Evolutionary conservation across 2,329 filamentous ascomycete genomes (phyloP), one percentile per base, ranked within the genome.

Genomic region (Geosmithia morbida): DNA sequence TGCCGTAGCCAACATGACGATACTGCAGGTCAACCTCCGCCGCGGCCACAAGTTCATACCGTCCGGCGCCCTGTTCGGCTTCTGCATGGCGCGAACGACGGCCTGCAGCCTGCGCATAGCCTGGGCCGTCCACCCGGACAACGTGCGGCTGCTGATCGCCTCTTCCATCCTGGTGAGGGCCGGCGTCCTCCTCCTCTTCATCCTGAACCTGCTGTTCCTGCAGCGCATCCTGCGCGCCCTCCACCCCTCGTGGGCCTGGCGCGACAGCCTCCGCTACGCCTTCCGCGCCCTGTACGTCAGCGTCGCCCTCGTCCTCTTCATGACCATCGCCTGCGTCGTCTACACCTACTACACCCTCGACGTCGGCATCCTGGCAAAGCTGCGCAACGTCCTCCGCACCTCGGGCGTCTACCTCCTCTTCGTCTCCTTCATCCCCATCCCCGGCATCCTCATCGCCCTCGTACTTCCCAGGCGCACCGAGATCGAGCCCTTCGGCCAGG

Each of bases 141-240:
- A 67, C 54, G 50, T 64, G 46, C 54, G 59, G 48, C 53, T 78
- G 48, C 69, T 66, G 55, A 72, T 79, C 50, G 78, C 81, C 7
- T 77, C 84, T 3, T 70, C 71, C 52, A 75, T 92, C 57, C 80
- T 92, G 55, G 76, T 86, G 49, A 77, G 80, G 43, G 81, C 83
- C 0, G 87, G 86, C 41, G 79, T 88, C 16, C 60, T 94, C 33
- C 62, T 94, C 7, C 67, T 94, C 22, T 90, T 85, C 62, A 65
- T 90, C 55, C 67, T 87, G 62, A 92, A 94, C 64, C 65, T 94
- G 41, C 66, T 92, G 56, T 85, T 89, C 58, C 66, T 81, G 0
- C 85, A 87, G 62, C 79, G 87, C 43, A 71, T 94, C 22, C 62
- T 92, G 17, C 75, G 87, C 47, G 83, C 83, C 4, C 75, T 78